Conservation (phyloP, 2,329 filamentous ascomycete species). For the Teratosphaeria gauchensis region DNA sequence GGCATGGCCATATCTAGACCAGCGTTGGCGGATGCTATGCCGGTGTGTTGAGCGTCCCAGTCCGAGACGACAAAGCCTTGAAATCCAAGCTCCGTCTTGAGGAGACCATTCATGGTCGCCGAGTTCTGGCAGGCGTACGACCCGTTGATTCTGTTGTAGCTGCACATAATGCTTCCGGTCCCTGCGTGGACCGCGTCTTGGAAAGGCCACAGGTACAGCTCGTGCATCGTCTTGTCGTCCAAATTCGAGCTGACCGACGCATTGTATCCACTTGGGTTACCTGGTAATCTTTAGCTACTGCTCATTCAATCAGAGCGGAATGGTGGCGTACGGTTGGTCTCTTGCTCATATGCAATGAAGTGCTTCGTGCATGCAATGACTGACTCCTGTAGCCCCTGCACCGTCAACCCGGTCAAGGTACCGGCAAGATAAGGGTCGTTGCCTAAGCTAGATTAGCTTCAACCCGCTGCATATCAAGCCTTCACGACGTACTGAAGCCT, state of each 20-base stretch:
- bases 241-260: conserved; percentile 44
- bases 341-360: conserved; percentile 63
- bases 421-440: conserved; percentile 23
- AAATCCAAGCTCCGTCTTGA: conserved; percentile 73
- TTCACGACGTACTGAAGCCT: conserved; percentile 39
- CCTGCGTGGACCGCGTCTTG: conserved; percentile 40
- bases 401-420: conserved; percentile 16
- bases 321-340: conserved; percentile 54
- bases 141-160: conserved; percentile 72
- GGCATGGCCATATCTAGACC: conserved; percentile 83
- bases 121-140: conserved; percentile 73
- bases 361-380: conserved; percentile 79
- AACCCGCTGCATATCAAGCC: background rate
- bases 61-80: conserved; percentile 71
- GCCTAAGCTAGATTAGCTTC: conserved; percentile 5
- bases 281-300: conserved; percentile 16
- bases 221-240: conserved; percentile 50
- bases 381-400: conserved; percentile 38
- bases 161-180: conserved; percentile 42
- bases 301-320: conserved; percentile 42
- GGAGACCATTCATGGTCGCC: conserved; percentile 60
- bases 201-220: conserved; percentile 34
- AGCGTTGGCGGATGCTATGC: conserved; percentile 55
- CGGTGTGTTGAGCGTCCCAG: conserved; percentile 60
- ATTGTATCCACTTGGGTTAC: conserved; percentile 10